Base-by-base conservation (phyloP, 2,329 filamentous ascomycete genomes). In the Verticillium zaregamsianum region DNA sequence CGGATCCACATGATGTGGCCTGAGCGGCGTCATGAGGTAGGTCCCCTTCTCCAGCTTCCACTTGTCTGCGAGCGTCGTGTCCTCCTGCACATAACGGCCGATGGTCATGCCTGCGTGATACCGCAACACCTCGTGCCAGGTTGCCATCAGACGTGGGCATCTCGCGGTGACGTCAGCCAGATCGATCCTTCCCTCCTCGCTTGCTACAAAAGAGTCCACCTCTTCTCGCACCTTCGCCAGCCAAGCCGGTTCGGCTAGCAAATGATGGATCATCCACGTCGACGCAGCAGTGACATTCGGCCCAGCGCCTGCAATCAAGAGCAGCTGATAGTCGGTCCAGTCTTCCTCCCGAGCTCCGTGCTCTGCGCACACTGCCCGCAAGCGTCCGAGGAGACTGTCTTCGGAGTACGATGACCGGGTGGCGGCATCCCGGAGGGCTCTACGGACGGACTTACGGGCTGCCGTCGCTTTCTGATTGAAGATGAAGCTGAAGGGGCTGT, bases 251-350 rank as follows among this genome's bases (percentile, higher is more conserved):
- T 62, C 55, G 40, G 58, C 31, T 3, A 61, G 55, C 4, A 63
- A 25, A 54, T 64, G 63, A 25, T 62, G 59, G 5, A 61, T 40
- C 31, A 61, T 56, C 63, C 63, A 64, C n/a, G 63, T 59, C 25
- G 61, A 33, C 2, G 61, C 63, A 23, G 40, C 52, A 17, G 59
- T 63, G 33, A 64, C 59, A 25, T 64, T 64, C 14, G 63, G 63
- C 1, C 61, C 61, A 1, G 60, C 40, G 5, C 63, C 63, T 35
- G 59, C 58, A 15, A 64, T 62, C 40, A 64, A 45, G 8, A 63
- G 49, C 3, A 64, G 61, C 39, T 64, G 63, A 33, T 63, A 62
- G 49, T 64, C 63, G 12, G 58, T 64, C 63, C 63, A 64, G 33
- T 58, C 63, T 11, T 61, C 63, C 7, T 54, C 31, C 4, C 58